These are phyloP conservation scores for Suillus decipiens DNA, from an alignment of 768 basidiomycete genomes.

Conservation along the genomic window DNA sequence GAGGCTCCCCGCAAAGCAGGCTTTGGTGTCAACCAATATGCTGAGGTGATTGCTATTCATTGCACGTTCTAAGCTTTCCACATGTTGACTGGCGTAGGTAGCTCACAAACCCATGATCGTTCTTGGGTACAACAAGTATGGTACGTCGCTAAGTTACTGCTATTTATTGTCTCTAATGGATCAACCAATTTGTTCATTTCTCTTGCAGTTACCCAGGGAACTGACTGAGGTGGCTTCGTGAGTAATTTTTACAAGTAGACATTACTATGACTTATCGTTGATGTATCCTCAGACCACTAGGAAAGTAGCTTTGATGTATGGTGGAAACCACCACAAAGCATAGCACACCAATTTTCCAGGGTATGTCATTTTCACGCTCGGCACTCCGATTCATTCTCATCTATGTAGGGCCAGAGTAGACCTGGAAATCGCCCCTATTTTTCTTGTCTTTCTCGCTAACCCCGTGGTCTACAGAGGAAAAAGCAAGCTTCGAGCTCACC, in stretches of 20 bases:
- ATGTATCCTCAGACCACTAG: constrained; percentile 33
- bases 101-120: constrained; percentile 50
- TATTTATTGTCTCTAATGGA: no score
- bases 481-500: constrained; percentile 22
- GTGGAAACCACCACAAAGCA: constrained; percentile 45
- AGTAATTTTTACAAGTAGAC: constrained; percentile 9
- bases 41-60: constrained; percentile 42
- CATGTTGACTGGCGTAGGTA: constrained; percentile 32
- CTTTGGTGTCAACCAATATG: constrained; percentile 49
- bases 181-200: no score
- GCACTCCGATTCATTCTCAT: not conserved
- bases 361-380: constrained; percentile 24
- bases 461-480: constrained; percentile 31
- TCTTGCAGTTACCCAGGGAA: constrained; percentile 46
- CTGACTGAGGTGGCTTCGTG: constrained; percentile 48
- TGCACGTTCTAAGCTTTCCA: not conserved
- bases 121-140: constrained; percentile 20
- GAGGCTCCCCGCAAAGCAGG: constrained; percentile 55
- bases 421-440: constrained; percentile 26
- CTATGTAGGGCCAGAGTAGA: constrained; percentile 19
- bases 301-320: constrained; percentile 36
- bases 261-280: not conserved
- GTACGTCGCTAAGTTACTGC: no score
- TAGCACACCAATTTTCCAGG: constrained; percentile 51
- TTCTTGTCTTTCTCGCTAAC: constrained; percentile 30